Evolutionary conservation across 192 early-diverging fungal species (phyloP).

Genomic region (Coemansia sp.): DNA sequence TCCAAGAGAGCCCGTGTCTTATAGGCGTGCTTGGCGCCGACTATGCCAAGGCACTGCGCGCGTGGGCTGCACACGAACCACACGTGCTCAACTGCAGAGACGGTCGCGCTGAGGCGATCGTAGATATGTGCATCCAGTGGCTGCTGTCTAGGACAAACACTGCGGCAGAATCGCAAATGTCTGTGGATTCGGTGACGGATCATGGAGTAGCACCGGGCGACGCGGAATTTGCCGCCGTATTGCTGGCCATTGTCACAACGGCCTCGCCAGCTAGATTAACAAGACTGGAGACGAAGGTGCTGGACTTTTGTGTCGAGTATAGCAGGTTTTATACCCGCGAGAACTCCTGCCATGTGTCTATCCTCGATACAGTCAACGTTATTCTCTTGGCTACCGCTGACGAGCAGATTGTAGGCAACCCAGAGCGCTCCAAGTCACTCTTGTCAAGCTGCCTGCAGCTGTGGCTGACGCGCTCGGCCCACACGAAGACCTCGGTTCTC

Average conservation of each 20-base stretch:
- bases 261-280: slow-evolving; percentile 29
- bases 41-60: slow-evolving; percentile 45
- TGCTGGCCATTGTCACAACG: slow-evolving; percentile 33
- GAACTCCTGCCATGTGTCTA: slow-evolving; percentile 24
- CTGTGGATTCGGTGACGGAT: slow-evolving; percentile 17
- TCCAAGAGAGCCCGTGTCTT: slow-evolving; percentile 38
- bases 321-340: slow-evolving; percentile 33
- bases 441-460: slow-evolving; percentile 33
- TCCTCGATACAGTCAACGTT: slow-evolving; percentile 35
- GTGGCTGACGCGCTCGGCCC: slow-evolving; percentile 43
- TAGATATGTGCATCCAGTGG: slow-evolving; percentile 32
- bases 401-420: slow-evolving; percentile 11
- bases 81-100: slow-evolving; percentile 47
- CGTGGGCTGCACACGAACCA: slow-evolving; percentile 44
- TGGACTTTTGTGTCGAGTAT: slow-evolving; percentile 51
- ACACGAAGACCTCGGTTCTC: slow-evolving; percentile 29
- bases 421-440: slow-evolving; percentile 18
- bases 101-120: slow-evolving; percentile 21
- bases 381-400: slow-evolving; percentile 32
- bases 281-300: slow-evolving; percentile 16
- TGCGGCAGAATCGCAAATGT: slow-evolving; percentile 37
- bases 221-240: slow-evolving; percentile 24
- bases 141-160: slow-evolving; percentile 23
- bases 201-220: slow-evolving; percentile 32
- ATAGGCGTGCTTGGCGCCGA: slow-evolving; percentile 37